Evolutionary conservation across 83 land plant species (phyloP).

Genomic region (Thuja plicata): DNA sequence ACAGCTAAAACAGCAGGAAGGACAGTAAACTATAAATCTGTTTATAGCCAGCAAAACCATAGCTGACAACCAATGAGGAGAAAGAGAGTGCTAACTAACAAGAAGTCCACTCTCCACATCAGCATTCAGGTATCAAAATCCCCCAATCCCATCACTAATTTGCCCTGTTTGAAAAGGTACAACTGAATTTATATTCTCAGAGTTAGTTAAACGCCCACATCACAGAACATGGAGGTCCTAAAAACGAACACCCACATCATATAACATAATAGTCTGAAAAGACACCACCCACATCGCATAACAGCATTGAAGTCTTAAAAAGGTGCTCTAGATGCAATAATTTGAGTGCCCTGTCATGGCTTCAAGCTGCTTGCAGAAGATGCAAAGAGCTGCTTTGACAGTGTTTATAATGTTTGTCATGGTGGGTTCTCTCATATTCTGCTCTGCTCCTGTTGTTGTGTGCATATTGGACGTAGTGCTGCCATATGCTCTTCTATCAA

Average conservation of each 20-base stretch:
- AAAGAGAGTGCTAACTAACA: neutral
- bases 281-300: neutral
- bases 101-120: neutral
- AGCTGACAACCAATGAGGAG: neutral
- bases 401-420: constrained; percentile 6
- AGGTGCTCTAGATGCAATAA: neutral
- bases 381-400: constrained; percentile 5
- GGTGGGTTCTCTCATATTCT: constrained; percentile 15
- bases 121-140: neutral
- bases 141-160: neutral
- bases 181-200: neutral
- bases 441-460: constrained; percentile 1
- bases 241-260: neutral
- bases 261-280: neutral
- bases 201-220: neutral
- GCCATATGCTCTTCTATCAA: constrained; percentile 7
- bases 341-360: neutral
- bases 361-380: constrained; percentile 3
- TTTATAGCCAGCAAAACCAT: neutral
- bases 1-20: neutral
- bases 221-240: neutral
- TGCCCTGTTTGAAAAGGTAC: neutral
- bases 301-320: neutral
- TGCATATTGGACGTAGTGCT: constrained; percentile 7
- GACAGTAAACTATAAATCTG: neutral